Base-by-base conservation (phyloP, 495 filamentous ascomycete species). In the Lasiosphaeria ovina region DNA sequence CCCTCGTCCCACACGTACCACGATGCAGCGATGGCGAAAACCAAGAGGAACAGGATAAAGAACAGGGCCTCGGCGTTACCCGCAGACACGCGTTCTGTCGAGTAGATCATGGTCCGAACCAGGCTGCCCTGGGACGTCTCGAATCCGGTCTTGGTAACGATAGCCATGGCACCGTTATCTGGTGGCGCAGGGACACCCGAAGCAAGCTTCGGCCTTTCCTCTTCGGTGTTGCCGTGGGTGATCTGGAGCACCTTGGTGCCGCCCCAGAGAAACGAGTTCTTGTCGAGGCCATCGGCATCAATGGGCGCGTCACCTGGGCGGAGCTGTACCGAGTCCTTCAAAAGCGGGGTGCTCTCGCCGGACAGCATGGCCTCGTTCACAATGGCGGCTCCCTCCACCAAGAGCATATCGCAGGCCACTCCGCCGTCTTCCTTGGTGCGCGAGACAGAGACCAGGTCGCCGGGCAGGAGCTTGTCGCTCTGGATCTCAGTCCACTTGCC, bases 1-100 rank as follows among this genome's bases (percentile, higher is more conserved):
- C 94, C 94, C 74, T 99, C 93, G 60, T 92, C 85, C 94, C 94
- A 99, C 52, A 99, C 94, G 72, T 99, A 99, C 94, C 95, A 98
- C n/a, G 93, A 95, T 36, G 94, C 94, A 57, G 94, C 94, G 72
- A 99, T 81, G 63, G 94, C 94, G 77, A 99, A 99, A 66, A 97
- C 84, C 52, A 96, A 83, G 5, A 99, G 82, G 80, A 99, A 99
- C 51, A 98, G 81, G 63, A 99, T 99, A 78, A 99, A 99, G 38
- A 96, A 75, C 12, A 99, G 76, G 3, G 94, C 94, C 73, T 99
- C 94, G 53, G 83, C 87, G 68, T 99, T 98, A 77, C 96, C 96
- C 60, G 94, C 94, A 45, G 93, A 98, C 36, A 99, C 94, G 68
- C 93, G 91, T 73, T 99, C 94, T 6, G 94, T 99, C 3, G 95